Evolutionary conservation across 768 basidiomycete genomes (phyloP), one percentile per base, ranked within the genome.

Genomic region (Clavulina sp.): DNA sequence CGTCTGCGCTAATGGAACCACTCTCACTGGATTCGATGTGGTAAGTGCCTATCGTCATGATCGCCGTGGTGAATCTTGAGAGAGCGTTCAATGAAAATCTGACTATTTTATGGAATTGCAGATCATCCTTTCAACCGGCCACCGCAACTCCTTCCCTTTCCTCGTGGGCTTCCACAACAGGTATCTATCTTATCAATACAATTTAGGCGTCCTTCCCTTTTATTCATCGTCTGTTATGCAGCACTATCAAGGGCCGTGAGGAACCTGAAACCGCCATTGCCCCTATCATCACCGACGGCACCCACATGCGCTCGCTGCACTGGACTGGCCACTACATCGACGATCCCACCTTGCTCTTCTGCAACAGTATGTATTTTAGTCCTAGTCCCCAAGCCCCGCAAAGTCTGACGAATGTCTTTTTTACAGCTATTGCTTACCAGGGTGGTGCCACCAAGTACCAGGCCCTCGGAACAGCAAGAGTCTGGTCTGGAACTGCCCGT

Each of bases 61-160:
- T 19, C 34, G 34, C 9, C 34, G 9, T 38, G 19, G 9, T 19
- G 34, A 9, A 19, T 38, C 9, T 19, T 38, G 19, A 38, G n/a
- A n/a, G 9, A n/a, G n/a, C n/a, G n/a, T n/a, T n/a, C n/a, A 38
- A 9, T 38, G n/a, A n/a, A n/a, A n/a, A n/a, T n/a, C n/a, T n/a
- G n/a, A n/a, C n/a, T n/a, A n/a, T n/a, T n/a, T n/a, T n/a, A n/a
- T n/a, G n/a, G n/a, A n/a, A n/a, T n/a, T n/a, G n/a, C n/a, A 38
- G 34, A 77, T 75, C 56, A 76, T 86, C 49, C 65, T 87, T 18
- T 84, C 83, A 2, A 89, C 85, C 2, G 86, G 85, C 6, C 88
- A 80, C 61, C 66, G 78, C 48, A 64, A 73, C 40, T 65, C 73
- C 7, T 76, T 78, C 56, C 79, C 81, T 0, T 86, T 86, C 65